Evolutionary conservation across 106 monocot species (phyloP).

Genomic region (Dactylorhiza incarnata): DNA sequence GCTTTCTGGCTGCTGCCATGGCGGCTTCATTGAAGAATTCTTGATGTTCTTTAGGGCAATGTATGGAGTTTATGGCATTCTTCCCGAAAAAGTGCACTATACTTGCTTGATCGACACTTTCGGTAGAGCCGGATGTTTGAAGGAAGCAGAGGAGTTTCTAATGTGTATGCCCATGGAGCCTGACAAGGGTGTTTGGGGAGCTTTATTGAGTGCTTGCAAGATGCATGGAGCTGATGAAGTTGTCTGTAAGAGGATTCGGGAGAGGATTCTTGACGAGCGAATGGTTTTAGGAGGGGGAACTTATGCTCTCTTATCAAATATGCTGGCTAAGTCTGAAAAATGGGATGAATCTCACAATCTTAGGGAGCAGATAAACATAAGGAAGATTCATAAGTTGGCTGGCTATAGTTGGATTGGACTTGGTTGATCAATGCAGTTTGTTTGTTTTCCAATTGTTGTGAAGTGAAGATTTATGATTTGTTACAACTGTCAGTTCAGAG

Average conservation of each 20-base stretch:
- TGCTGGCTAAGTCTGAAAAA: slow-evolving; percentile 21
- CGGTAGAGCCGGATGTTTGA: slow-evolving; percentile 30
- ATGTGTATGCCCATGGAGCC: slow-evolving; percentile 20
- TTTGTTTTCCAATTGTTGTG: neutral
- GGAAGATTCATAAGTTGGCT: slow-evolving; percentile 21
- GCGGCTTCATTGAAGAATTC: slow-evolving; percentile 33
- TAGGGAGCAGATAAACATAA: slow-evolving; percentile 24
- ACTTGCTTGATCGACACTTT: slow-evolving; percentile 45
- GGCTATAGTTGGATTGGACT: slow-evolving; percentile 38
- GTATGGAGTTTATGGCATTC: slow-evolving; percentile 23
- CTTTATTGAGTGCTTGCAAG: slow-evolving; percentile 25
- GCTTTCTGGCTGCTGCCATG: slow-evolving; percentile 49
- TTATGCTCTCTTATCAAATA: slow-evolving; percentile 37
- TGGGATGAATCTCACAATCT: slow-evolving; percentile 23
- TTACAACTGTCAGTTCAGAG: no score
- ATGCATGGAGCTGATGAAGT: slow-evolving; percentile 14
- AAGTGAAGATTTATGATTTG: neutral
- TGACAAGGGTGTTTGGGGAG: slow-evolving; percentile 17
- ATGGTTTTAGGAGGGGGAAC: slow-evolving; percentile 33
- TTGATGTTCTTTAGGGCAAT: slow-evolving; percentile 31
- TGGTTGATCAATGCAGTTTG: neutral
- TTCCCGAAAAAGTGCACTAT: slow-evolving; percentile 37
- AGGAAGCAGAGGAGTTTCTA: slow-evolving; percentile 20
- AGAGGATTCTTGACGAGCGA: slow-evolving; percentile 3
- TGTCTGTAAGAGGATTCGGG: neutral